phyloP scores from a whole-genome alignment of 2,329 filamentous ascomycete species.

The Fusarium duplospermum region DNA sequence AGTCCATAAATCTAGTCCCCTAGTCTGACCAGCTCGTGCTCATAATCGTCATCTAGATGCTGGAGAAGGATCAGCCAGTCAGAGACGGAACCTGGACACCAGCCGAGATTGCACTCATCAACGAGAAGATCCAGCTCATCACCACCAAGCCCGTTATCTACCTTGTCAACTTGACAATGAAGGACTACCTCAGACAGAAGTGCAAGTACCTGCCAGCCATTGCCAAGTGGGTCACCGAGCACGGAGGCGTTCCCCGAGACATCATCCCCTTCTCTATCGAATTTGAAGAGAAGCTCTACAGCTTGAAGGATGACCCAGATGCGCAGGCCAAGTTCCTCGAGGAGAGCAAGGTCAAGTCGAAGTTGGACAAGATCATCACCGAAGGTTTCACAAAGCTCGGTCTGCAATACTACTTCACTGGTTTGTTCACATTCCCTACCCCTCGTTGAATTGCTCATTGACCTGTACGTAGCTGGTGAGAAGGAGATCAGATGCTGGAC shows the following conservation, averaged over 20 bases:
- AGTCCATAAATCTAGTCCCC: constrained; percentile 9
- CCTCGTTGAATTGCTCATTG: background rate
- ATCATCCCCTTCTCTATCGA: constrained; percentile 59
- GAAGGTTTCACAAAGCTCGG: constrained; percentile 58
- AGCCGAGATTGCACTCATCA: constrained; percentile 58
- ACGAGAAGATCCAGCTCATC: constrained; percentile 59
- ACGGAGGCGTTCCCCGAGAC: constrained; percentile 54
- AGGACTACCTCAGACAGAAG: constrained; percentile 60
- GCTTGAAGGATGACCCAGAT: constrained; percentile 51
- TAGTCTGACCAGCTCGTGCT: constrained; percentile 5
- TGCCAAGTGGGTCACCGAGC: constrained; percentile 58
- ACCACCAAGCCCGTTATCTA: constrained; percentile 60
- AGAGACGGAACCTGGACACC: constrained; percentile 57
- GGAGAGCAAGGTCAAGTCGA: constrained; percentile 56
- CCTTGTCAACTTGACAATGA: constrained; percentile 60
- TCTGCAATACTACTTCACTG: constrained; percentile 59
- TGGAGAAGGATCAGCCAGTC: constrained; percentile 55
- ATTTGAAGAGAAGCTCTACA: constrained; percentile 58
- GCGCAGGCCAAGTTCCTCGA: constrained; percentile 51
- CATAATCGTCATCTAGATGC: constrained; percentile 41
- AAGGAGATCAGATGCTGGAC: constrained; percentile 61
- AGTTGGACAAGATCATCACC: constrained; percentile 56
- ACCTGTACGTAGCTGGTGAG: constrained; percentile 50
- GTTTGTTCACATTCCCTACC: constrained; percentile 29
- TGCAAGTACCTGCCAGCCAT: constrained; percentile 58